Percentiles rank a stretch among this genome's conserved stretches.
Conservation (phyloP, 495 filamentous ascomycete genomes). For the Pyrenopolyporus hunteri region DNA sequence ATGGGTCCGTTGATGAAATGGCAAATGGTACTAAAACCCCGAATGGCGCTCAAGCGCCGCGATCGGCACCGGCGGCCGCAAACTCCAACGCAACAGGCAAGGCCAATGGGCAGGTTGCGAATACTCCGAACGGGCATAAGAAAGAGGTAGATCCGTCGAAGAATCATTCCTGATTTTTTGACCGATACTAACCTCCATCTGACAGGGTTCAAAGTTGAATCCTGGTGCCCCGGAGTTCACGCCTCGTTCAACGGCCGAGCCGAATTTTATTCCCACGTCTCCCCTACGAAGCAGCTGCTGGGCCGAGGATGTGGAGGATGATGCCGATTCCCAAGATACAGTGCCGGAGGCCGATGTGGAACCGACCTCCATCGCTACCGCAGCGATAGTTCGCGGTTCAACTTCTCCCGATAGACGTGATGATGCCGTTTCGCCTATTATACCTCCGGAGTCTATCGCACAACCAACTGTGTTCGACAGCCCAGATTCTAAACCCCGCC, state of each 20-base stretch:
- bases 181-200: constrained; percentile 48
- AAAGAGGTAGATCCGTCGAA: constrained; percentile 58
- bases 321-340: constrained; percentile 8
- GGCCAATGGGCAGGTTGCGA: constrained; percentile 29
- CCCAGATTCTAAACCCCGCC: constrained; percentile 35
- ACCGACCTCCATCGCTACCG: constrained; percentile 29
- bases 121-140: constrained; percentile 44
- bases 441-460: constrained; percentile 12
- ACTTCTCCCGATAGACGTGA: constrained; percentile 15
- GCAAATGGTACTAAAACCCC: constrained; percentile 42
- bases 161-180: constrained; percentile 51
- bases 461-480: constrained; percentile 14
- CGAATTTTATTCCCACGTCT: constrained; percentile 20
- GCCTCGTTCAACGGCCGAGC: constrained; percentile 46
- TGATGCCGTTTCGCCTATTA: constrained; percentile 25
- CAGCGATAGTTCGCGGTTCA: constrained; percentile 18
- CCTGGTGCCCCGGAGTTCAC: constrained; percentile 62
- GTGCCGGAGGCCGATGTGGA: constrained; percentile 5
- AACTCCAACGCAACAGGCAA: constrained; percentile 21
- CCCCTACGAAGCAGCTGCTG: constrained; percentile 39
- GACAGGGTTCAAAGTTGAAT: constrained; percentile 58
- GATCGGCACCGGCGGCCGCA: constrained; percentile 4
- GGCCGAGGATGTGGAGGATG: constrained; percentile 42
- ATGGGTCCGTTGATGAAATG: constrained; percentile 39
- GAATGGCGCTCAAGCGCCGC: constrained; percentile 10